Conservation (phyloP, 495 filamentous ascomycete species). For the Penicillium waksmanii region DNA sequence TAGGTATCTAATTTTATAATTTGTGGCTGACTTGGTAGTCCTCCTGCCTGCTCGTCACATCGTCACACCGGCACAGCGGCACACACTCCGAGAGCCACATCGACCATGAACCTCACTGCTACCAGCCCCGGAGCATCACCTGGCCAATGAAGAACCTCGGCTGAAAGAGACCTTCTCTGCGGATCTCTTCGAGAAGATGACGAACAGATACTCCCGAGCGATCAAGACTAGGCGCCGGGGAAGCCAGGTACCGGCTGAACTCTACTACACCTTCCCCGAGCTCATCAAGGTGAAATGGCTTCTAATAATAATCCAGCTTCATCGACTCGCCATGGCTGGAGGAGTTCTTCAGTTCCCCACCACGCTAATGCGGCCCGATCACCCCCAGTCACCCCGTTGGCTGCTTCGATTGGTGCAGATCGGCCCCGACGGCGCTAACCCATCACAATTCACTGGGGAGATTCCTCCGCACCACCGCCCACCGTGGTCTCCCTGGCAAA, state of each 20-base stretch:
- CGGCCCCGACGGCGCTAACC: constrained; percentile 29
- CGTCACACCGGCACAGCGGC: background rate
- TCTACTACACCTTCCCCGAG: background rate
- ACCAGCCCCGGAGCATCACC: background rate
- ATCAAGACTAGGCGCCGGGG: constrained; percentile 1
- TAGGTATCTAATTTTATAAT: too few species aligned
- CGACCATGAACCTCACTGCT: background rate
- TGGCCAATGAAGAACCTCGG: background rate
- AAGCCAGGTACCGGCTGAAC: constrained; percentile 1
- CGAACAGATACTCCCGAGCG: background rate
- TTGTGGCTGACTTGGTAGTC: too few species aligned
- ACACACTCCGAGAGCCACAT: background rate
- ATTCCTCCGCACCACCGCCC: constrained; percentile 13
- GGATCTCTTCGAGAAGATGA: constrained; percentile 3
- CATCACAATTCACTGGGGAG: constrained; percentile 27
- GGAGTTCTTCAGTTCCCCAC: constrained; percentile 12
- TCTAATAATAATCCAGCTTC: constrained; percentile 4
- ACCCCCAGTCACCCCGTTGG: constrained; percentile 26
- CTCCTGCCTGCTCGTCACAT: constrained; percentile 3
- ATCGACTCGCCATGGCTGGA: background rate
- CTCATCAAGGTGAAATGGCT: background rate
- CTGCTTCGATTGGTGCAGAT: constrained; percentile 18
- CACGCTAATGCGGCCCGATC: constrained; percentile 36
- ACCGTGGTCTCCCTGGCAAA: constrained; percentile 13
- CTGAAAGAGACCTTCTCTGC: background rate